A percentile compares a stretch with the other conserved stretches of the same genome.
These are phyloP conservation scores for Thymus quinquecostatus DNA, from an alignment of 257 asterid species.

Conservation along the genomic window DNA sequence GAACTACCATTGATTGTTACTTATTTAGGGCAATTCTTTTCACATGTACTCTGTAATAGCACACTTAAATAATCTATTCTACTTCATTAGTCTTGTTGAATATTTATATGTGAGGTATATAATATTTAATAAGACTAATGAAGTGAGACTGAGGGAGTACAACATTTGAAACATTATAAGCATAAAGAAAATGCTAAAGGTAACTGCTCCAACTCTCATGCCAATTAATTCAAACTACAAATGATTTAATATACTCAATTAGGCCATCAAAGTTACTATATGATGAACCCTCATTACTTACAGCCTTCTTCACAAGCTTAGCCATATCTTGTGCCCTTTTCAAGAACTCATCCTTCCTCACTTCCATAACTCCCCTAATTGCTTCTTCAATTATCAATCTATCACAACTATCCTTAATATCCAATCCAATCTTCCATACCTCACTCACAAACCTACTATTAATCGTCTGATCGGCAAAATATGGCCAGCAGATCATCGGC, in stretches of 20 bases:
- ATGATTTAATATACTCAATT: neutral
- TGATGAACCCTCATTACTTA: neutral
- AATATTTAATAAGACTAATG: too few species aligned
- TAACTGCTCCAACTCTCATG: too few species aligned
- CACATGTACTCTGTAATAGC: too few species aligned
- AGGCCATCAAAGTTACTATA: neutral
- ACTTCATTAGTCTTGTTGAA: too few species aligned
- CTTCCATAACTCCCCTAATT: neutral
- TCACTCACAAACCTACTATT: conserved; percentile 21
- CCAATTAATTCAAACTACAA: neutral
- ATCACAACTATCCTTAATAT: conserved; percentile 5
- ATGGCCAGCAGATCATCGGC: conserved; percentile 16
- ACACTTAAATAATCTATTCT: too few species aligned
- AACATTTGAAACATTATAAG: too few species aligned
- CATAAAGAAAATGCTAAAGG: too few species aligned
- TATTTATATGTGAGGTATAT: too few species aligned
- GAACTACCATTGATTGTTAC: too few species aligned
- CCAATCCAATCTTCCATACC: conserved; percentile 11
- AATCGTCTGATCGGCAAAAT: neutral
- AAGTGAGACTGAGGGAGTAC: too few species aligned
- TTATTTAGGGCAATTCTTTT: too few species aligned
- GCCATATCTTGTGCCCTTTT: neutral
- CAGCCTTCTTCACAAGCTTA: neutral
- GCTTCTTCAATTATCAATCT: neutral
- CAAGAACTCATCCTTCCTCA: conserved; percentile 19